Base-by-base conservation (phyloP, 169 alveolate species). In the Plasmodium inui region DNA sequence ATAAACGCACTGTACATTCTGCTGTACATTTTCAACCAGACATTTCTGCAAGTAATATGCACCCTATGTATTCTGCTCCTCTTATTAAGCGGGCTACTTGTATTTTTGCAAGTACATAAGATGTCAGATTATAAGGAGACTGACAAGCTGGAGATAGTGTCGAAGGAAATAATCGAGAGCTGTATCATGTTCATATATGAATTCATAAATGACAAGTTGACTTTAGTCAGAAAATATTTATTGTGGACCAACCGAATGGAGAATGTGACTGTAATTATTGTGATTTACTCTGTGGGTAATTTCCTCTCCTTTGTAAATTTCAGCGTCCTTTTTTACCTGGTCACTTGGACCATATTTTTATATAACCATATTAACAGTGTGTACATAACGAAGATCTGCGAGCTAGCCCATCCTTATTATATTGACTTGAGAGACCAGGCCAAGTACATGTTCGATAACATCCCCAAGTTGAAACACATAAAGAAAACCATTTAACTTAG, bases 321-420 rank as follows among this genome's bases (percentile, higher is more conserved):
- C 46, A 89, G 91, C 41, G 94, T 80, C 55, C 39, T 89, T 19
- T 79, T 89, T 81, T 89, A 89, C 72, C 9, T 89, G 30, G 9
- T 89, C 37, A 89, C 94, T 3, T 89, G 94, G 94, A 67, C 46
- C 9, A 71, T 81, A 80, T 89, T 89, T 22, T 41, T 89, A 19
- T 89, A 89, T 89, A 80, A 89, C 84, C 57, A 89, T 89, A 80
- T 89, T 73, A 89, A 53, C 34, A 67, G 80, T 80, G 94, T 70
- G 1, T 89, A 89, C 72, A 78, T 89, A 57, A 80, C 82, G 17
- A 78, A 81, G 73, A 79, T 79, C 30, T 80, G 53, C 34, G 17
- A 80, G 39, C 2, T 89, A 2, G 55, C 55, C 8, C 57, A 89
- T 3, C 94, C 94, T 30, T 78, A 30, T 67, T 89, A 79, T 67